Evolutionary conservation across 2,329 filamentous ascomycete species (phyloP), one percentile per base, ranked within the genome.

Genomic region (Epichloe typhina): DNA sequence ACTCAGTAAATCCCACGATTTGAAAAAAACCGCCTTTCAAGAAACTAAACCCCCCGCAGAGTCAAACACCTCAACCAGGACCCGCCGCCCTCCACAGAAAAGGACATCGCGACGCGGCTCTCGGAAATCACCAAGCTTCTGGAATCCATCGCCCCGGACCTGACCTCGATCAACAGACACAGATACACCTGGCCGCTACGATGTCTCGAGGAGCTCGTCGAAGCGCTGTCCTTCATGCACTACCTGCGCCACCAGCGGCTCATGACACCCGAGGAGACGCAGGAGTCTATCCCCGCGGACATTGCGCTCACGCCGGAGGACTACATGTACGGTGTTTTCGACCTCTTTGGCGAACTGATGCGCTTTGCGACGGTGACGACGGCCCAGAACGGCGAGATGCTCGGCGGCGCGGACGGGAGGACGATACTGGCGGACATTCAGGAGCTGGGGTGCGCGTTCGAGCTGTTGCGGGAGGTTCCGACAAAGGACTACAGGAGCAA

Each of bases 301-400:
- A 75, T 96, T 2, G 60, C 73, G 0, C 72, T 96, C 19, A 88
- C 86, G 1, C 75, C 82, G 26, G 81, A 91, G 50, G 93, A 98
- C 66, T 97, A 95, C 64, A 70, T 95, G 52, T 83, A 93, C 55
- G 93, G 91, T 8, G 69, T 98, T 2, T 96, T 95, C 62, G 93
- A 98, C 66, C 78, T 97, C 58, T 90, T 90, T 1, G 93, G 93
- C 39, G 93, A 98, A 71, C 75, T 97, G 72, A 98, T 98, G 93
- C 80, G 90, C 33, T 97, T 96, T 67, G 89, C 88, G 0, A 93
- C 95, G 47, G 90, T 90, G 5, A 82, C 83, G 26, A 86, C 95
- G 64, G 89, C 89, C 1, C 85, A 89, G 5, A 83, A 73, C 7
- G 85, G 84, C 13, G 69, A 66, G 40, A 50, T 56, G 58, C 65